phyloP scores from a whole-genome alignment of 1,284 basidiomycete species.

The Fistulina hepatica region DNA sequence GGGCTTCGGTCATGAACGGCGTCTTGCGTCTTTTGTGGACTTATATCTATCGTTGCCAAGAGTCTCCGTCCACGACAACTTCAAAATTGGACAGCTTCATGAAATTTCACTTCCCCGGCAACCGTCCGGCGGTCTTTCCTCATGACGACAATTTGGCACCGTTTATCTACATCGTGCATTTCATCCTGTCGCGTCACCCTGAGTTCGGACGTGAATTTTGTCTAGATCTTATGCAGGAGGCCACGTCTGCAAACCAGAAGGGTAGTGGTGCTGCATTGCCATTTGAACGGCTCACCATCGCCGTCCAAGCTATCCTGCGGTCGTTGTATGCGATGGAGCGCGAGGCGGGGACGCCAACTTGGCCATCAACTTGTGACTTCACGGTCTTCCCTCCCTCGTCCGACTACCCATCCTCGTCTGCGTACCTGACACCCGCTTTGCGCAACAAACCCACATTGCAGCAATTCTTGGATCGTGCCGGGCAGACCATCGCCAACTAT shows the following conservation, averaged over 20 bases:
- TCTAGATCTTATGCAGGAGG: constrained; percentile 68
- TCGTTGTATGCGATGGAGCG: constrained; percentile 66
- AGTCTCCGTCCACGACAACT: constrained; percentile 84
- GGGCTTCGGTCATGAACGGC: constrained; percentile 73
- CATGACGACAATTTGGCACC: constrained; percentile 70
- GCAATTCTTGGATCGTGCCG: constrained; percentile 65
- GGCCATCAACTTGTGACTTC: constrained; percentile 74
- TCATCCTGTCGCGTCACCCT: constrained; percentile 74
- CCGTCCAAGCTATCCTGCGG: constrained; percentile 68
- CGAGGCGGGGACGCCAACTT: constrained; percentile 56
- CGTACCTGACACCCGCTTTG: constrained; percentile 42
- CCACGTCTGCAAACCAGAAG: constrained; percentile 33
- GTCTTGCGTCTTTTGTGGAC: constrained; percentile 85
- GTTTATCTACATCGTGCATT: constrained; percentile 75
- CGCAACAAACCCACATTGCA: constrained; percentile 59
- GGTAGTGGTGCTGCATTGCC: constrained; percentile 42
- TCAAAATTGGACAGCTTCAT: constrained; percentile 71
- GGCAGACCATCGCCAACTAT: constrained; percentile 52
- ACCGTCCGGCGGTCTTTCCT: constrained; percentile 52
- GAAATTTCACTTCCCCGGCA: constrained; percentile 72
- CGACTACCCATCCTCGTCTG: constrained; percentile 67
- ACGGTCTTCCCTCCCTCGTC: constrained; percentile 41
- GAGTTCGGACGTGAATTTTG: constrained; percentile 82
- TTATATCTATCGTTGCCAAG: constrained; percentile 87
- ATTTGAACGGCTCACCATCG: constrained; percentile 70